A percentile compares a stretch with the other conserved stretches of the same genome.
Evolutionary conservation across 768 basidiomycete genomes (phyloP).

Genomic region (Rhodotorula kratochvilovae): DNA sequence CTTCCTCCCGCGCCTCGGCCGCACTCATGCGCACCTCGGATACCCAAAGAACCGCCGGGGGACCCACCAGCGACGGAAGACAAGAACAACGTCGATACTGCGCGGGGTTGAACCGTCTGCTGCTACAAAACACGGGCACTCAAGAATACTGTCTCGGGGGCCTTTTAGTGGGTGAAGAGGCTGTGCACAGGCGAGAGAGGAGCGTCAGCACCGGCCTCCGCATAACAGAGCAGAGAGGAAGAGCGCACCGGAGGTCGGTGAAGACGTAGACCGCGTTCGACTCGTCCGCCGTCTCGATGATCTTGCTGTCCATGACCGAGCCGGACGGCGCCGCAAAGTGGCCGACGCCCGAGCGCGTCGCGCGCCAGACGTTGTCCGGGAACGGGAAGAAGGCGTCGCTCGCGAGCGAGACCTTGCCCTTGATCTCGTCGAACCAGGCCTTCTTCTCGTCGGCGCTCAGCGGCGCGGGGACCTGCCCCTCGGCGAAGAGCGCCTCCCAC

Average conservation of each 20-base stretch:
- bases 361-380: constrained; percentile 93
- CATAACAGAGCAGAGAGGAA: background rate
- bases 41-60: too few species aligned
- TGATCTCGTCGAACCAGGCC: constrained; percentile 65
- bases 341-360: constrained; percentile 80
- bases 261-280: constrained; percentile 85
- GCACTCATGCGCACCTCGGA: too few species aligned
- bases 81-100: background rate
- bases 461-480: constrained; percentile 55
- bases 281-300: constrained; percentile 94
- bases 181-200: too few species aligned
- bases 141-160: too few species aligned
- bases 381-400: constrained; percentile 99
- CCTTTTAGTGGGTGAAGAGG: constrained; percentile 38
- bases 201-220: too few species aligned
- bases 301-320: constrained; percentile 94
- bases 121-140: background rate
- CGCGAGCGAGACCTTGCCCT: constrained; percentile 78
- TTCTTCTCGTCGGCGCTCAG: constrained; percentile 67
- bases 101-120: background rate
- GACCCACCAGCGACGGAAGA: background rate
- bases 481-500: constrained; percentile 85
- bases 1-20: too few species aligned
- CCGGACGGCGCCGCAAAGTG: constrained; percentile 74
- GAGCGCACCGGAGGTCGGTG: constrained; percentile 57